Percentiles rank a stretch among this genome's conserved stretches.
phyloP scores from a whole-genome alignment of 225 moss, liverwort and hornwort species.

The Physcomitrium patens region DNA sequence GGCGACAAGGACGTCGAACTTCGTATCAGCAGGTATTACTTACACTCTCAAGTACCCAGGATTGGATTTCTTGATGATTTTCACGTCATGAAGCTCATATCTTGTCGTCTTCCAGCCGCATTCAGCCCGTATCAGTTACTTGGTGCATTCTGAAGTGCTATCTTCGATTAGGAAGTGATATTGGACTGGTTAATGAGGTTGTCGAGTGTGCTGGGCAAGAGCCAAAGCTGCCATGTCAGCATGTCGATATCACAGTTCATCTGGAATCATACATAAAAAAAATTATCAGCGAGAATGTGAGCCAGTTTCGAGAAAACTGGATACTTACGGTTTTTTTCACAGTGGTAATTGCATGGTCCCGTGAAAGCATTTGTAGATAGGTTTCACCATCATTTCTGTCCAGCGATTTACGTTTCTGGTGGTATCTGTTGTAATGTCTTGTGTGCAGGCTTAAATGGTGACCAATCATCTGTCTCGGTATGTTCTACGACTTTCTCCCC shows the following conservation, averaged over 20 bases:
- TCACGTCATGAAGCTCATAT: background rate
- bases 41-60: background rate
- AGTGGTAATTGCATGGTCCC: too few relatives aligned
- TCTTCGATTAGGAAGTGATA: background rate
- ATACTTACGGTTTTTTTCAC: too few relatives aligned
- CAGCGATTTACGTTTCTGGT: slow-evolving; percentile 7
- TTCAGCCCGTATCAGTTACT: background rate
- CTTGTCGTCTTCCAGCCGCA: background rate
- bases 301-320: too few relatives aligned
- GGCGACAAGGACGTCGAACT: slow-evolving; percentile 49
- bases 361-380: too few relatives aligned
- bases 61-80: background rate
- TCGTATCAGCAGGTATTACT: slow-evolving; percentile 43
- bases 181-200: background rate
- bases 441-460: slow-evolving; percentile 36
- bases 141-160: background rate
- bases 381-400: background rate
- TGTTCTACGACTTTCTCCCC: background rate
- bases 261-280: background rate
- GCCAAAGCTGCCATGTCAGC: too few relatives aligned
- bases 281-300: too few relatives aligned
- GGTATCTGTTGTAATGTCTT: slow-evolving; percentile 3
- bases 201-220: background rate
- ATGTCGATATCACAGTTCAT: background rate
- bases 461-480: slow-evolving; percentile 37